A percentile compares a stretch with the other conserved stretches of the same genome.
Conservation (phyloP, 129 eudicot genomes). For the Flaveria ramosissima region DNA sequence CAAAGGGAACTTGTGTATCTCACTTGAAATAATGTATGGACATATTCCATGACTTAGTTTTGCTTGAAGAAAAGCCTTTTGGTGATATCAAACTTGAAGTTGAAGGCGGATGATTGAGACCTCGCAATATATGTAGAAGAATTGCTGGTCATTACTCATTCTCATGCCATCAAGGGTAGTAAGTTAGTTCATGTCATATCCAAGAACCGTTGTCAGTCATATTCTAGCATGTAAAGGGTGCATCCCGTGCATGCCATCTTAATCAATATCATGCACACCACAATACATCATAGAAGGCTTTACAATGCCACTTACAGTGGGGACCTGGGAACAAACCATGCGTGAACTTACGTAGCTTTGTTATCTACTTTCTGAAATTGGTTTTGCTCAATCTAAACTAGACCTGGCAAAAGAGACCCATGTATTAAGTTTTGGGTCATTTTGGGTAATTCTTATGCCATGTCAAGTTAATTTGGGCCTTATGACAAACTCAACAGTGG, state of each 20-base stretch:
- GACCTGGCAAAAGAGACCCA: too few relatives aligned
- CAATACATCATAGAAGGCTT: too few relatives aligned
- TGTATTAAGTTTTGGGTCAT: too few relatives aligned
- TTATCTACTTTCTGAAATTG: neutral
- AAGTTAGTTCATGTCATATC: neutral
- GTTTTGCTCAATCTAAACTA: neutral
- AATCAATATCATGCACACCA: too few relatives aligned
- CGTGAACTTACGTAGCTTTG: neutral
- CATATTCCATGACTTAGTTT: neutral
- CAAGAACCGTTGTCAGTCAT: neutral
- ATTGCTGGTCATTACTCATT: neutral
- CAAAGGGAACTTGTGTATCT: neutral
- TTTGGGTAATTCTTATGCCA: too few relatives aligned
- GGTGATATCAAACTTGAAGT: neutral
- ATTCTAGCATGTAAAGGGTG: neutral
- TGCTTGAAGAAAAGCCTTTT: neutral
- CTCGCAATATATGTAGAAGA: neutral
- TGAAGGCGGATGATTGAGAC: neutral
- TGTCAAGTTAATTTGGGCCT: too few relatives aligned
- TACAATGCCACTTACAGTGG: too few relatives aligned
- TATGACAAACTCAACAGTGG: too few relatives aligned
- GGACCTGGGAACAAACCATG: too few relatives aligned
- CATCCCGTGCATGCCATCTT: neutral
- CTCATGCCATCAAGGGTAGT: neutral
- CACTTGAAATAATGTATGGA: neutral